Percentiles rank a stretch among this genome's conserved stretches.
Evolutionary conservation across 306 rosid genomes (phyloP).

Genomic region (Cucurbita pepo): DNA sequence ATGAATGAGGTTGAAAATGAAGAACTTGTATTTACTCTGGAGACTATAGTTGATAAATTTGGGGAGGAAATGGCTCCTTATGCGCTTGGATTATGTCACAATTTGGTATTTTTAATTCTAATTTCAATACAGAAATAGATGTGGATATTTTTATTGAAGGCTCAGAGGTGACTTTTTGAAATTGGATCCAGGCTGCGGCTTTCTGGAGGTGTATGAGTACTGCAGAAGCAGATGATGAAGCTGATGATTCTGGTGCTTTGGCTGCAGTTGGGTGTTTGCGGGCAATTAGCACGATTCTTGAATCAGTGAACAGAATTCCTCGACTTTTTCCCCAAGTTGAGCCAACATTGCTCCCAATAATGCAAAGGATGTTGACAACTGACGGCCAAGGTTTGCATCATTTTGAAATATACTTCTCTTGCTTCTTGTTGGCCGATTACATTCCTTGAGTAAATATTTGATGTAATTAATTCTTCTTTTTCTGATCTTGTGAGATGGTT

Average conservation of each 20-base stretch:
- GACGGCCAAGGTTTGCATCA: constrained; percentile 73
- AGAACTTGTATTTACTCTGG: constrained; percentile 91
- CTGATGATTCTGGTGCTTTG: constrained; percentile 81
- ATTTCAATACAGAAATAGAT: not conserved
- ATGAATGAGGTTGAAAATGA: constrained; percentile 97
- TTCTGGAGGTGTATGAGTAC: constrained; percentile 94
- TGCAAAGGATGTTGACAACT: constrained; percentile 80
- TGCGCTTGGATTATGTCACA: constrained; percentile 86
- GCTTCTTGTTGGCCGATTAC: not conserved
- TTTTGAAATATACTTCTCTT: not conserved
- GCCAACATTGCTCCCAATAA: constrained; percentile 81
- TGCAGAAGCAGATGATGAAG: constrained; percentile 86
- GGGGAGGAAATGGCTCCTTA: constrained; percentile 99
- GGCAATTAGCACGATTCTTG: constrained; percentile 90
- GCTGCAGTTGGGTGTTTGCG: constrained; percentile 96
- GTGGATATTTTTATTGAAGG: not conserved
- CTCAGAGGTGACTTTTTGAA: not conserved
- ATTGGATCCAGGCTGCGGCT: constrained; percentile 51
- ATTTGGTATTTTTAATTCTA: constrained; percentile 42
- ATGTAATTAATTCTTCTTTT: not conserved
- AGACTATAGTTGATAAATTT: constrained; percentile 92
- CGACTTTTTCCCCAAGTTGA: constrained; percentile 68
- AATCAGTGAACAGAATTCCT: constrained; percentile 95
- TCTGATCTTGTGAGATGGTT: not conserved
- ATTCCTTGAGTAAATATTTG: not conserved